Base-by-base conservation (phyloP, 805 yeast genomes). In the Hanseniaspora meyeri region DNA sequence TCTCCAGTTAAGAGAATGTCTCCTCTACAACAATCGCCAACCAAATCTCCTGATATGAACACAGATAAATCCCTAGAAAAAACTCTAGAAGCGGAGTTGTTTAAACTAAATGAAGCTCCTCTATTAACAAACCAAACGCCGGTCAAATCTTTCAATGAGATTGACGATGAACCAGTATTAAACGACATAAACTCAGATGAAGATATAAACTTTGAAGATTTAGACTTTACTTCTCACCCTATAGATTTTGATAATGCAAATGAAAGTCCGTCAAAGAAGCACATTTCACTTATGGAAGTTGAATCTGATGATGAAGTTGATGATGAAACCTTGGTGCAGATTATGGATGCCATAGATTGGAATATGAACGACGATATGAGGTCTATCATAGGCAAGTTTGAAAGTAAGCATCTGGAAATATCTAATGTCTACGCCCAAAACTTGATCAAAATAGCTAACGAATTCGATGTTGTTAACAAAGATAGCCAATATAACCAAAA, bases 391-490 rank as follows among this genome's bases (percentile, higher is more conserved):
- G 74, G 72, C 42, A 81, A 80, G 63, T 73, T 91, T 50, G 68
- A 74, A 42, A 74, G 73, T 42, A 87, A 84, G 59, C 70, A 87
- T 51, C 77, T 80, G 8, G 74, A 75, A 31, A 74, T 86, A 0
- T 85, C 86, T 61, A 82, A 78, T 59, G 75, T 77, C 17, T 82
- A 82, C 51, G 80, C 86, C 8, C 75, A 77, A 51, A 77, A 75
- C 11, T 29, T 57, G 27, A 42, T 31, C 8, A 40, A 40, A 12
- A 48, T 57, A 5, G 49, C 43, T 16, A 43, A 51, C 6, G 43
- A 46, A 2, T 53, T 38, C 37, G 38, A 53, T 19, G 8, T 24
- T 39, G 17, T 20, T 4, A 39, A 45, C 19, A 39, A 20, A 12
- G 27, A 29, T 24, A 53, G 37, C 12, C 32, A 37, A 17, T 46